These are phyloP conservation scores for Odontarrhena argentea DNA, from an alignment of 345 rosid species.

Conservation along the genomic window DNA sequence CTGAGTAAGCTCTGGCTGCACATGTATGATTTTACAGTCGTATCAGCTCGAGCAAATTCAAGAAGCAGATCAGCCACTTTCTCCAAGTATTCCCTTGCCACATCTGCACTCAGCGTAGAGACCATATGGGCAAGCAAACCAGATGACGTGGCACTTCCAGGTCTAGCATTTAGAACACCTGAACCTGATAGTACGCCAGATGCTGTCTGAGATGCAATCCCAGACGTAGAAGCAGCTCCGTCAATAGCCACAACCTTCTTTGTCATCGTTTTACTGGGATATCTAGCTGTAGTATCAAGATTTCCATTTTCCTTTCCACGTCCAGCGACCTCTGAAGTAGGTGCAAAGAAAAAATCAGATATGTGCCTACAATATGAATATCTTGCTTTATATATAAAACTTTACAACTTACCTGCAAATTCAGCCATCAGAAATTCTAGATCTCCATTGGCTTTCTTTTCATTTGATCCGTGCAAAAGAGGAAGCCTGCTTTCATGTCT, in stretches of 20 bases:
- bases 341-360: constrained; percentile 10
- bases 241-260: constrained; percentile 71
- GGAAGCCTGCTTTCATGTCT: constrained; percentile 92
- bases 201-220: constrained; percentile 85
- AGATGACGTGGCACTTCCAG: constrained; percentile 95
- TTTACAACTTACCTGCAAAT: constrained; percentile 69
- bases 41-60: constrained; percentile 97
- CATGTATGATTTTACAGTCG: constrained; percentile 87
- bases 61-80: constrained; percentile 96
- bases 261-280: constrained; percentile 56
- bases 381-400: constrained; percentile 14
- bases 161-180: constrained; percentile 94
- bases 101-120: constrained; percentile 85
- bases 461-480: constrained; percentile 79
- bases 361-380: constrained; percentile 6
- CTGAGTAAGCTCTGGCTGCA: constrained; percentile 90
- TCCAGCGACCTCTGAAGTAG: constrained; percentile 72
- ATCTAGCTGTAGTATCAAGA: constrained; percentile 62
- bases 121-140: constrained; percentile 92
- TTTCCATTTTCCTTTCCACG: constrained; percentile 82
- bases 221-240: constrained; percentile 75
- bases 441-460: constrained; percentile 89
- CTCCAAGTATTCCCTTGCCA: constrained; percentile 91
- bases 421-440: constrained; percentile 93
- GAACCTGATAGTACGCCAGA: constrained; percentile 98